Evolutionary conservation across 768 basidiomycete genomes (phyloP), one percentile per base, ranked within the genome.

Genomic region (Collybia sordida): DNA sequence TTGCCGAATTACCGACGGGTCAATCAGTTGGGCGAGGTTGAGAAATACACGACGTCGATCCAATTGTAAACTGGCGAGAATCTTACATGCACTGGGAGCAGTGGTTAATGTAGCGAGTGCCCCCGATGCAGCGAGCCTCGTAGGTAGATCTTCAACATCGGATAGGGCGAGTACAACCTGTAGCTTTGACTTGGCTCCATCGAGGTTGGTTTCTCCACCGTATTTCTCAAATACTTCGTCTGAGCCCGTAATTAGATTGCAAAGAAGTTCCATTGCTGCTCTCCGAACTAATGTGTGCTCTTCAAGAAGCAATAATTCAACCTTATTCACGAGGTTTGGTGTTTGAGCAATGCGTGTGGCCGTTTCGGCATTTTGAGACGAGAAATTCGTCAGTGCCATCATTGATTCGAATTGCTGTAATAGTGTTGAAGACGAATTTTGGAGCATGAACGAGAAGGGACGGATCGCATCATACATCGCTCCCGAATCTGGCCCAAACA

Each of bases 341-440:
- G 77, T 72, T 39, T 73, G 72, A 1, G 84, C 85, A 42, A 97
- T 80, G 40, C 86, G 81, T 17, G 79, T 72, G 2, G 90, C 84
- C 7, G 85, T 65, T 24, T 82, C 79, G 0, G 83, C 71, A 42
- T 80, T 81, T 45, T 90, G 78, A 15, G 93, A 94, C 0, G 96
- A 86, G 37, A 98, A 71, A 64, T 99, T 99, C 6, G 97, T 99
- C 45, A 99, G 75, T 1, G 93, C 95, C 96, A 98, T 98, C 58
- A 95, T 74, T 3, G 85, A 84, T 66, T 99, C 97, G 60, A 99
- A 99, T 35, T 80, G 80, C 61, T 97, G 93, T 5, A 98, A 72
- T 27, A 89, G 78, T 40, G 70, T 85, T 7, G 91, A 80, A 0
- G 81, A 77, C 1, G 82, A 69, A 60, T 88, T 83, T 35, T 82